A percentile compares a stretch with the other conserved stretches of the same genome.
These are phyloP conservation scores for Pinus taeda DNA, from an alignment of 75 land plant genomes.

Conservation along the genomic window DNA sequence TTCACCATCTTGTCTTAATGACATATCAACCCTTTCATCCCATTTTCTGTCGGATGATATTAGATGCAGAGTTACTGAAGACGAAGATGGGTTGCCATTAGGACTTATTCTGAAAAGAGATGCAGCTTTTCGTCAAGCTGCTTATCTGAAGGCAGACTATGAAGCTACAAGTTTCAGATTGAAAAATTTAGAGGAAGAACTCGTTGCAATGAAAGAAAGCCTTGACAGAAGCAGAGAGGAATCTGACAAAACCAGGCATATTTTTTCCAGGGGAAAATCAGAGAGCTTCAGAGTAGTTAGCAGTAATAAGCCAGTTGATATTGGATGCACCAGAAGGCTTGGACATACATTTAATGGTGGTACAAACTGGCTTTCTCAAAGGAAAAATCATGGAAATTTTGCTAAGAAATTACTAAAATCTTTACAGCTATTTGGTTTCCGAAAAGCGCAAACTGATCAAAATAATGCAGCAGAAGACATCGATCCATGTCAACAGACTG, in stretches of 20 bases:
- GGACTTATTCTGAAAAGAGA: constrained; percentile 15
- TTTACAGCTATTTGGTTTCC: background rate
- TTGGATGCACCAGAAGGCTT: background rate
- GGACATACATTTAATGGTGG: background rate
- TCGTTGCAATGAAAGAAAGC: constrained; percentile 17
- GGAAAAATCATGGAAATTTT: constrained; percentile 1
- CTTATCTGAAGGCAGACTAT: constrained; percentile 23
- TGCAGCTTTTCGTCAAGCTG: constrained; percentile 16
- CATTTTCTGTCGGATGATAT: background rate
- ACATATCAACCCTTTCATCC: background rate
- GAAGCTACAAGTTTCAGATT: constrained; percentile 38
- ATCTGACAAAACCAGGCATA: background rate
- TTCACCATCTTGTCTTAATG: background rate
- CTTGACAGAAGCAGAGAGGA: constrained; percentile 1
- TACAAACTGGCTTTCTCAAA: background rate
- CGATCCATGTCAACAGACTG: background rate
- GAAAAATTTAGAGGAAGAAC: constrained; percentile 30
- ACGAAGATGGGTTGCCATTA: constrained; percentile 23
- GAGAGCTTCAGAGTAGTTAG: constrained; percentile 8
- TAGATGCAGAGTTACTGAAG: constrained; percentile 1
- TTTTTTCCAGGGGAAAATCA: background rate
- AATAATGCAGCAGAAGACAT: background rate
- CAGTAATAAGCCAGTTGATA: constrained; percentile 6
- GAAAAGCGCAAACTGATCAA: constrained; percentile 2
- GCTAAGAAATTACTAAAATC: background rate